Evolutionary conservation across 2,329 filamentous ascomycete genomes (phyloP).

Genomic region (Aspergillus thermomutatus): DNA sequence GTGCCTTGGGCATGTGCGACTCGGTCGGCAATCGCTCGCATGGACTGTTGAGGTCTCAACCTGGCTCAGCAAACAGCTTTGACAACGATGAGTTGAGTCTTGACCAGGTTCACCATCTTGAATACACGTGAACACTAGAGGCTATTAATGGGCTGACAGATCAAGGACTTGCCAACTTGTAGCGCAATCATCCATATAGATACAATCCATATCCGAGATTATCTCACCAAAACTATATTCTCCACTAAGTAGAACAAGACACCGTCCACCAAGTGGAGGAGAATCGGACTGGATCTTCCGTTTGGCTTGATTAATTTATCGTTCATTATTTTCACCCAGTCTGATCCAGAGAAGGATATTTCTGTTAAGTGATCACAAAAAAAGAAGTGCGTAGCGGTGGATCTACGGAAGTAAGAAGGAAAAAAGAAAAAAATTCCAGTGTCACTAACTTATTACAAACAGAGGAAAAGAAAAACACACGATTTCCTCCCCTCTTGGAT

Average conservation of each 20-base stretch:
- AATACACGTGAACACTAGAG: not conserved
- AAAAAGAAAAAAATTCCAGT: slow-evolving; percentile 17
- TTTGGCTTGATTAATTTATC: slow-evolving; percentile 1
- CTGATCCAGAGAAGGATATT: slow-evolving; percentile 1
- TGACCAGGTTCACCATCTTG: not conserved
- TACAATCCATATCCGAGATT: not conserved
- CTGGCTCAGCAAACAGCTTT: not conserved
- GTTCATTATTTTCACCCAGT: slow-evolving; percentile 2
- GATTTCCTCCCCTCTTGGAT: slow-evolving; percentile 16
- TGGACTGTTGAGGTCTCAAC: too few relatives aligned
- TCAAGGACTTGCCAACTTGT: not conserved
- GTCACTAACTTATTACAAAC: slow-evolving; percentile 30
- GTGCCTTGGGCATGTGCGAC: not conserved
- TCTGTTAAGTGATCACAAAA: not conserved
- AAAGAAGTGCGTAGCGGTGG: slow-evolving; percentile 20
- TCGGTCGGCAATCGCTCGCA: not conserved
- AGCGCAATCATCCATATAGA: not conserved
- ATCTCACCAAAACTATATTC: not conserved
- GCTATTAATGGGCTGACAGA: not conserved
- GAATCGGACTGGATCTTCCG: not conserved
- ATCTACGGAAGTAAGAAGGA: slow-evolving; percentile 27
- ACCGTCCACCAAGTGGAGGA: not conserved
- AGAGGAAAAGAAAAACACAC: slow-evolving; percentile 37
- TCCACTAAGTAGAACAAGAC: not conserved
- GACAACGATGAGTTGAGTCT: not conserved